Evolutionary conservation across 371 early-diverging fungal species (phyloP).

Genomic region (Haplosporangium sp.): DNA sequence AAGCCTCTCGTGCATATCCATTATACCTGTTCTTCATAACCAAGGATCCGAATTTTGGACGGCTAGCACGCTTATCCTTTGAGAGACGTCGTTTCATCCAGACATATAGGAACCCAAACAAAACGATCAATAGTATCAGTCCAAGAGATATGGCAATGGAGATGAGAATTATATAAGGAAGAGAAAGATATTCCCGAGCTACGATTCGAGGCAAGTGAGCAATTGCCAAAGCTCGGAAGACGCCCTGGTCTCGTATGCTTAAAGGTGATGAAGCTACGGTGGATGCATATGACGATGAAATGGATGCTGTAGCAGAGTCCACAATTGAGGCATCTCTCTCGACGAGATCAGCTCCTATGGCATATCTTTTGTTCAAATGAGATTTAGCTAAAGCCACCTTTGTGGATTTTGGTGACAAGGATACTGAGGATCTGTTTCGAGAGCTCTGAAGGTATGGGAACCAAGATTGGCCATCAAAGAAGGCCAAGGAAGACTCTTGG

Average conservation of each 20-base stretch:
- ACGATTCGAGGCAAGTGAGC: slow-evolving; percentile 44
- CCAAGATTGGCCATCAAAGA: slow-evolving; percentile 74
- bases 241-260: slow-evolving; percentile 44
- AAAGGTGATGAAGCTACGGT: neutral
- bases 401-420: neutral
- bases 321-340: slow-evolving; percentile 2
- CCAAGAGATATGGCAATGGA: slow-evolving; percentile 76
- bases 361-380: neutral
- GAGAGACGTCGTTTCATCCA: slow-evolving; percentile 32
- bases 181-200: slow-evolving; percentile 58
- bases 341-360: neutral
- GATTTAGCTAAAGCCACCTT: neutral
- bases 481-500: slow-evolving; percentile 68
- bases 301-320: neutral
- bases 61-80: neutral
- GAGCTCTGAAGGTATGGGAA: slow-evolving; percentile 72
- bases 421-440: slow-evolving; percentile 30
- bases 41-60: slow-evolving; percentile 18
- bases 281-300: neutral
- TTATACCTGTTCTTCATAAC: slow-evolving; percentile 27
- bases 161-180: slow-evolving; percentile 74
- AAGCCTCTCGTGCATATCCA: slow-evolving; percentile 5
- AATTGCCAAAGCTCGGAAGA: slow-evolving; percentile 42
- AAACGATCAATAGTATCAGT: slow-evolving; percentile 76
- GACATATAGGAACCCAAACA: slow-evolving; percentile 62